Evolutionary conservation across 305 asterid species (phyloP), one percentile per base, ranked within the genome.

Genomic region (Fraxinus albicans): DNA sequence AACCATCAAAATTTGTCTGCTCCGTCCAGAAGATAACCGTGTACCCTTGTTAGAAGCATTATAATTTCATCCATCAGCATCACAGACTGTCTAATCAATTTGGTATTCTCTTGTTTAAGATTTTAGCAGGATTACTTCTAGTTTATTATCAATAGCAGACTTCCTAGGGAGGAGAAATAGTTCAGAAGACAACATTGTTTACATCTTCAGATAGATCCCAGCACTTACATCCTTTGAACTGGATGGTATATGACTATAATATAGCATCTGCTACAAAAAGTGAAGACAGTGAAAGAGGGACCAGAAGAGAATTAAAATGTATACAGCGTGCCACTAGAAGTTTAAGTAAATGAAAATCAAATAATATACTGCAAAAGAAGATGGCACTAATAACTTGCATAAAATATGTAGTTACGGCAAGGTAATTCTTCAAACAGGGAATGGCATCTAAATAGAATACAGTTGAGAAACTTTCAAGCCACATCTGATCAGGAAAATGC

Each of bases 161-260:
- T 63, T 63, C 72, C 72, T 63, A 23, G 33, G 72, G 72, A 63
- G 33, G 33, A 63, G 13, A 60, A 21, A 63, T 63, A 63, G 33
- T 63, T 63, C 31, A 21, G 33, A 63, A 58, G 31, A 60, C 31
- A 63, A 63, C 72, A 63, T 21, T 63, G 33, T 63, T 63, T 63
- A 8, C 31, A 63, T 21, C 31, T 63, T 63, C 72, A 63, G 33
- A 63, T 23, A 8, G 31, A 21, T 63, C 33, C 72, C 31, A 21
- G 72, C 72, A 63, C 72, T 63, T 21, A 63, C 69, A 63, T 63
- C 72, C 72, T 63, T 63, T 63, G 72, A 63, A 63, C 72, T 21
- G 33, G 31, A 63, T 63, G 17, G 72, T 21, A 58, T 19, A 63
- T 6, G 33, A 8, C 72, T 63, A 63, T 63, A 63, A 21, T 63